Evolutionary conservation across 768 basidiomycete genomes (phyloP).

Genomic region (Serendipita sp.): DNA sequence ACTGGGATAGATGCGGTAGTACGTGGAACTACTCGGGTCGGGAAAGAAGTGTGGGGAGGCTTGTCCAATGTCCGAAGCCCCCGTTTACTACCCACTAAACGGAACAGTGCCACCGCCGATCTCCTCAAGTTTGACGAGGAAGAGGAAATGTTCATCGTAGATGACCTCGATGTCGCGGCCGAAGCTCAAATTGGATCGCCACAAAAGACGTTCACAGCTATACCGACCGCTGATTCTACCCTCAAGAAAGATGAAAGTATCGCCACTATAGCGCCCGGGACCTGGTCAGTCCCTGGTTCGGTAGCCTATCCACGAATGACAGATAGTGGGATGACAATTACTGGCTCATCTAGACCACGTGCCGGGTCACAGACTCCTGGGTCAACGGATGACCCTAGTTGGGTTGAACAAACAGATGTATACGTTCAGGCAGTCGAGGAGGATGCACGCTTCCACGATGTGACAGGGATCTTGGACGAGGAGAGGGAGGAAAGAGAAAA

Average conservation of each 20-base stretch:
- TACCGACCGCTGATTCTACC: background rate
- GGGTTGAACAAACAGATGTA: constrained; percentile 17
- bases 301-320: constrained; percentile 9
- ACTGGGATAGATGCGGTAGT: constrained; percentile 14
- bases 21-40: constrained; percentile 6
- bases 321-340: constrained; percentile 1
- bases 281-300: constrained; percentile 17
- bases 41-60: constrained; percentile 16
- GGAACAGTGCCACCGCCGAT: constrained; percentile 6
- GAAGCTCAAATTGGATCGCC: background rate
- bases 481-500: constrained; percentile 15
- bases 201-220: background rate
- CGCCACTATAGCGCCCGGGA: background rate
- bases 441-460: constrained; percentile 19
- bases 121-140: constrained; percentile 8
- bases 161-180: constrained; percentile 4
- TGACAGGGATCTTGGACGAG: constrained; percentile 20
- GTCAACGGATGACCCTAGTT: constrained; percentile 14
- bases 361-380: constrained; percentile 4
- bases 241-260: background rate
- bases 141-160: constrained; percentile 7
- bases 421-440: constrained; percentile 16
- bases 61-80: constrained; percentile 14
- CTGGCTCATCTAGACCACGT: constrained; percentile 1
- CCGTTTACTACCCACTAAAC: constrained; percentile 11